A percentile compares a stretch with the other conserved stretches of the same genome.
phyloP scores from a whole-genome alignment of 164 flowering plant genomes.

The Magnolia changhungtana region DNA sequence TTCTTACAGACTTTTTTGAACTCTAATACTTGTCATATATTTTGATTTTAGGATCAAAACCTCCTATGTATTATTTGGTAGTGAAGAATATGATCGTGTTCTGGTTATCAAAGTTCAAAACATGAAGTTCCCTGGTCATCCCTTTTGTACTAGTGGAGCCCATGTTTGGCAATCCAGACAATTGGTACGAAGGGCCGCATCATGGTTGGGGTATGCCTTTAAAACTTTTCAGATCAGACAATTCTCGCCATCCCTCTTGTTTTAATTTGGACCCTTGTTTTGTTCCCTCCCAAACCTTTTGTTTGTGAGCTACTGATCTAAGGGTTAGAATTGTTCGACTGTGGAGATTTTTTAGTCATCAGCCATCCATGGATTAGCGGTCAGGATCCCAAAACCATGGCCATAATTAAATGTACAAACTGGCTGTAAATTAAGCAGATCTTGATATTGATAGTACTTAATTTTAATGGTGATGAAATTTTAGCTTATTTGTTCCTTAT shows the following conservation, averaged over 20 bases:
- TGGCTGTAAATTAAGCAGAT: too few species aligned
- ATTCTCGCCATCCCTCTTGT: not conserved
- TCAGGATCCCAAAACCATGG: not conserved
- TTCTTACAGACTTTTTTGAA: constrained; percentile 5
- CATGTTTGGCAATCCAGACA: not conserved
- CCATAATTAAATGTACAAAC: not conserved
- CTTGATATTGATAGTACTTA: too few species aligned
- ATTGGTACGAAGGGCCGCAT: not conserved
- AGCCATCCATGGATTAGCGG: not conserved
- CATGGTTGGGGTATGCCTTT: not conserved
- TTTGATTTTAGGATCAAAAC: not conserved
- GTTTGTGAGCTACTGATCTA: too few species aligned
- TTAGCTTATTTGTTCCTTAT: too few species aligned
- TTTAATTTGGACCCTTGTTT: not conserved
- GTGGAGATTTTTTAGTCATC: too few species aligned
- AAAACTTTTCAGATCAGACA: not conserved
- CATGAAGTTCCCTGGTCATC: not conserved
- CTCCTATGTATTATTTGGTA: not conserved
- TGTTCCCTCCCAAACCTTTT: too few species aligned
- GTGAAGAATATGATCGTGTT: not conserved
- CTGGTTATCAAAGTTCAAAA: not conserved
- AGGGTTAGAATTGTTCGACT: too few species aligned
- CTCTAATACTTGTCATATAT: not conserved
- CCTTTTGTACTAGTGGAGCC: not conserved
- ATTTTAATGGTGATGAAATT: too few species aligned